Evolutionary conservation across 1,284 basidiomycete genomes (phyloP), one percentile per base, ranked within the genome.

Genomic region (Ceratobasidium papillatum): DNA sequence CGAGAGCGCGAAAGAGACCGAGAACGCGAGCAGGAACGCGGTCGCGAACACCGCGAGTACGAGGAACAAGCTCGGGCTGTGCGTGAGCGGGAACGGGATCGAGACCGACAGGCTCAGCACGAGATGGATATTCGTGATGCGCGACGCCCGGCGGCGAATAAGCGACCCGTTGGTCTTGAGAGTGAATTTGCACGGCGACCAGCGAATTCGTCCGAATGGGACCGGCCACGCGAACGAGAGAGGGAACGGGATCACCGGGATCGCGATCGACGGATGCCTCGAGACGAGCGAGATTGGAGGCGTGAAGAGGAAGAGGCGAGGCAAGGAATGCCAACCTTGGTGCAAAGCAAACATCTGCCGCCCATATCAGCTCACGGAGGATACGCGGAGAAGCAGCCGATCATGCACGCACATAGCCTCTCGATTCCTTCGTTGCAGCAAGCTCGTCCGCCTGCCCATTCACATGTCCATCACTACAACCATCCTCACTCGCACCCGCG

Each of bases 401-500:
- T 47, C 38, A 27, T 47, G 43, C 65, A 68, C 43, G 17, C 64
- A 36, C 59, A 61, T 41, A 45, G 22, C 22, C 59, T 62, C 11
- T 36, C 56, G n/a, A 54, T 66, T n/a, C 65, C 65, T 58, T 52
- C 47, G 36, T 19, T 47, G 11, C 62, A 63, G 36, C 62, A 51
- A 62, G 27, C 69, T 66, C 73, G 51, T 3, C 61, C 62, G 4
- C 49, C 47, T 19, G 19, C 45, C 14, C 25, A 27, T 30, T 27
- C 59, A 4, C 71, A 62, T 32, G 25, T 43, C 64, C 64, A 71
- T 43, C 72, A 71, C 47, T 61, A 49, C 47, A 47, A n/a, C 25
- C 72, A 74, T 54, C 63, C 30, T 22, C 71, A 38, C 17, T 41
- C 51, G 61, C 71, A 61, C 32, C 69, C 38, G 19, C 64, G 47